Base-by-base conservation (phyloP, 139 green algal genomes). In the Micromonas pusilla region DNA sequence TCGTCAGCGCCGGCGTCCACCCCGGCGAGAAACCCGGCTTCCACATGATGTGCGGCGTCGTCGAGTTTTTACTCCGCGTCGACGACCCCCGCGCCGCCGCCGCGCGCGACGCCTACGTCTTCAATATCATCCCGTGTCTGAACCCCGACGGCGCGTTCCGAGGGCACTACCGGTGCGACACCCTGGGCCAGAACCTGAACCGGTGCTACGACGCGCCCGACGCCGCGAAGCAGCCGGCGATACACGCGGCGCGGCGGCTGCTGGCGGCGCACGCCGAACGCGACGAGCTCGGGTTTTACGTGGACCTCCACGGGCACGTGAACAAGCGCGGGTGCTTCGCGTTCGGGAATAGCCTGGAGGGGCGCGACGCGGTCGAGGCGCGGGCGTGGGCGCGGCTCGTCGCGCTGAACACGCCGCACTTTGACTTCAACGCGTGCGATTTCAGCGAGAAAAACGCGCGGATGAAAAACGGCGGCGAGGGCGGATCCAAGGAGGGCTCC, bases 261-360 rank as follows among this genome's bases (percentile, higher is more conserved):
- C 73, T 89, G 13, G 60, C 82, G 78, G 65, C 84, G 6, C 36
- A 26, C 57, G 74, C 62, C 33, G 71, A 81, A 26, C 67, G 79
- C 6, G 33, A 37, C 0, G 45, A 16, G 45, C 71, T 91, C 26
- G 82, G 83, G 36, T 85, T 87, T 60, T 89, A 88, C 81, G 31
- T 89, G 1, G 87, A 91, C 81, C 83, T 91, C 57, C 87, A 91
- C 65, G 87, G 84, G 30, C 87, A 91, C 54, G 84, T 83, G 38
- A 89, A 89, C 82, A 88, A 88, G 81, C 82, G 85, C 33, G 86
- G 84, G 19, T 76, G 86, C 0, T 91, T 91, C 66, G 79, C 83
- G 1, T 91, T 83, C 76, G 84, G 87, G 52, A 91, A 91, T 70
- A 75, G 78, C 6, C 65, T 88, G 37, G 68, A 77, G 23, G 79